Evolutionary conservation across 441 rosid genomes (phyloP).

Genomic region (Arabidopsis lyrata): DNA sequence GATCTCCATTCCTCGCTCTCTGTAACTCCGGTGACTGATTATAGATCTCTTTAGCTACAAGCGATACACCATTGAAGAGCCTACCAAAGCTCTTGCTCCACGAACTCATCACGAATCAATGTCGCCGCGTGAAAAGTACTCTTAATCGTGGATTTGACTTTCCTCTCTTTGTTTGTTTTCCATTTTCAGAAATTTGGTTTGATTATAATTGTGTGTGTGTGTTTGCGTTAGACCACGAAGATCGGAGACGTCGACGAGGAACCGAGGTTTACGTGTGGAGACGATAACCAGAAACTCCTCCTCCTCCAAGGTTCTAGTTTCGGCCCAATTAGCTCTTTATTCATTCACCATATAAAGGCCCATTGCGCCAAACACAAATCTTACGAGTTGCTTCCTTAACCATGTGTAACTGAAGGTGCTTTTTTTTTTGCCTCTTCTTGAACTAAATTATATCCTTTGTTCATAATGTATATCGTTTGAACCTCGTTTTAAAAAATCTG

Average conservation of each 20-base stretch:
- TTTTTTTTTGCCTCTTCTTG: no score
- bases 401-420: no score
- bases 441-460: no score
- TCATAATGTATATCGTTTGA: no score
- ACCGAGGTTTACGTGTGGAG: constrained; percentile 47
- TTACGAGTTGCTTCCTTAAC: background rate
- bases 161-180: background rate
- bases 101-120: constrained; percentile 57
- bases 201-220: constrained; percentile 8
- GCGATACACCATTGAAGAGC: constrained; percentile 69
- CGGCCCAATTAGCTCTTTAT: constrained; percentile 22
- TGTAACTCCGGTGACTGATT: constrained; percentile 58
- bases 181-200: constrained; percentile 1
- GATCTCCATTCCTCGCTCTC: constrained; percentile 58
- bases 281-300: constrained; percentile 27
- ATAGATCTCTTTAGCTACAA: constrained; percentile 75
- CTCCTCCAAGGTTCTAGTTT: constrained; percentile 1
- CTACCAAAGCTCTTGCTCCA: constrained; percentile 50
- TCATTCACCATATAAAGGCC: constrained; percentile 9
- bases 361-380: constrained; percentile 14
- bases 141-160: constrained; percentile 15
- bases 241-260: constrained; percentile 40
- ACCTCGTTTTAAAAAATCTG: no score
- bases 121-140: no score
- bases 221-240: constrained; percentile 44